A percentile compares a stretch with the other conserved stretches of the same genome.
Conservation (phyloP, 2,329 filamentous ascomycete species). For the Botrytis porri region DNA sequence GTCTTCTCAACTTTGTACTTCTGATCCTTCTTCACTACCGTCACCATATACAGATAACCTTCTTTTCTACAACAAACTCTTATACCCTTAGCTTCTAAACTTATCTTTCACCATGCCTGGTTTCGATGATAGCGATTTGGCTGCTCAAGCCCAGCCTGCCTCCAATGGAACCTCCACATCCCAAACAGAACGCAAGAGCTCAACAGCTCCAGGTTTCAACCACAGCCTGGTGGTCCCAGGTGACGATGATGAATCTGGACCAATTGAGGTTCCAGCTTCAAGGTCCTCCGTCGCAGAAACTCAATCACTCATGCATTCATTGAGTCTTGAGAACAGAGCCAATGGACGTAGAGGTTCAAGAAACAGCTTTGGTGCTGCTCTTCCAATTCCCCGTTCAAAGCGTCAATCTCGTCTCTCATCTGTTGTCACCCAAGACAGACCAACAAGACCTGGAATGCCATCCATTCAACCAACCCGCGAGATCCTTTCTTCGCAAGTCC, state of each 20-base stretch:
- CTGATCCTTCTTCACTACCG: background rate
- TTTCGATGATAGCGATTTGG: constrained; percentile 57
- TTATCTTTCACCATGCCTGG: constrained; percentile 51
- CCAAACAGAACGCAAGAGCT: constrained; percentile 30
- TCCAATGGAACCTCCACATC: constrained; percentile 22
- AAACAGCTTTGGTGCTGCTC: constrained; percentile 71
- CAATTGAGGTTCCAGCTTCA: constrained; percentile 68
- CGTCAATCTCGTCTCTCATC: constrained; percentile 66
- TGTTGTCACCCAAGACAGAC: constrained; percentile 49
- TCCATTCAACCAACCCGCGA: constrained; percentile 60
- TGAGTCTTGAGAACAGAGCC: constrained; percentile 59
- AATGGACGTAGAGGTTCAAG: constrained; percentile 63
- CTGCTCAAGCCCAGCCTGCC: constrained; percentile 38
- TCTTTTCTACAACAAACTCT: background rate
- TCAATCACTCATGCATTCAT: constrained; percentile 67
- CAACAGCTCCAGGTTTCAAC: constrained; percentile 20
- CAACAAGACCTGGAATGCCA: constrained; percentile 54
- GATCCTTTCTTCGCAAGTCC: constrained; percentile 66
- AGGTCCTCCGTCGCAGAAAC: constrained; percentile 67
- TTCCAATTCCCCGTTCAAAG: constrained; percentile 70
- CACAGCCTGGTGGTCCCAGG: constrained; percentile 16
- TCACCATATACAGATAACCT: background rate
- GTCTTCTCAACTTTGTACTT: background rate
- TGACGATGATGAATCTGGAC: constrained; percentile 25
- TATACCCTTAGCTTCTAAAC: background rate